phyloP scores from a whole-genome alignment of 1,284 basidiomycete genomes.

The Cryptococcus sp. region DNA sequence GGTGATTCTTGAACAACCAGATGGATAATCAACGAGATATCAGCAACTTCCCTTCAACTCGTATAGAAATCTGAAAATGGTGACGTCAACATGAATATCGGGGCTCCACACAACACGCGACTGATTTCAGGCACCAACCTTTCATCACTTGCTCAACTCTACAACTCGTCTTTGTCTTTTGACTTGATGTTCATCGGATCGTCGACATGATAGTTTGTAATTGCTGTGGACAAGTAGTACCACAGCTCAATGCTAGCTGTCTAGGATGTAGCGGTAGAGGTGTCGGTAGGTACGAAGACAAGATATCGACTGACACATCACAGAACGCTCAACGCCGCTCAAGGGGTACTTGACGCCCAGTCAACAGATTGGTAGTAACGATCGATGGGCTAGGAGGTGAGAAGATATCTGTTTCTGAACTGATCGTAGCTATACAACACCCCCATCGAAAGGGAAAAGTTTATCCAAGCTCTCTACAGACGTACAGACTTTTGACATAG shows the following conservation, averaged over 20 bases:
- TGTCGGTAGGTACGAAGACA: slow-evolving; percentile 3
- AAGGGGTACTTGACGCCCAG: slow-evolving; percentile 2
- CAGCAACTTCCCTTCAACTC: background rate
- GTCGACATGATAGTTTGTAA: slow-evolving; percentile 12
- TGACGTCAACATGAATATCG: background rate
- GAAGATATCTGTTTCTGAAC: background rate
- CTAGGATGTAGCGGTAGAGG: slow-evolving; percentile 8
- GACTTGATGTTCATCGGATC: no score
- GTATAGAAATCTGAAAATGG: background rate
- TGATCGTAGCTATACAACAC: slow-evolving; percentile 3
- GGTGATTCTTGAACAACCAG: background rate
- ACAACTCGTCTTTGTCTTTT: no score
- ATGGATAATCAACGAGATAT: background rate
- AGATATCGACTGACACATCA: no score
- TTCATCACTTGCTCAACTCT: background rate
- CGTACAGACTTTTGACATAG: background rate
- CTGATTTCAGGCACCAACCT: background rate
- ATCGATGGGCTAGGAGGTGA: slow-evolving; percentile 14
- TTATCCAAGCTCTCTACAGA: background rate
- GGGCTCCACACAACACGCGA: background rate
- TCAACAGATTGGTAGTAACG: slow-evolving; percentile 7
- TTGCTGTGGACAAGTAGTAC: slow-evolving; percentile 4
- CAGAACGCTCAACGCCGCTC: slow-evolving; percentile 5
- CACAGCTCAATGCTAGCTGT: background rate
- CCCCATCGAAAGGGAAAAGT: background rate